Conservation (phyloP, 1,139 yeast species). For the Nadsonia starkeyi-henricii region DNA sequence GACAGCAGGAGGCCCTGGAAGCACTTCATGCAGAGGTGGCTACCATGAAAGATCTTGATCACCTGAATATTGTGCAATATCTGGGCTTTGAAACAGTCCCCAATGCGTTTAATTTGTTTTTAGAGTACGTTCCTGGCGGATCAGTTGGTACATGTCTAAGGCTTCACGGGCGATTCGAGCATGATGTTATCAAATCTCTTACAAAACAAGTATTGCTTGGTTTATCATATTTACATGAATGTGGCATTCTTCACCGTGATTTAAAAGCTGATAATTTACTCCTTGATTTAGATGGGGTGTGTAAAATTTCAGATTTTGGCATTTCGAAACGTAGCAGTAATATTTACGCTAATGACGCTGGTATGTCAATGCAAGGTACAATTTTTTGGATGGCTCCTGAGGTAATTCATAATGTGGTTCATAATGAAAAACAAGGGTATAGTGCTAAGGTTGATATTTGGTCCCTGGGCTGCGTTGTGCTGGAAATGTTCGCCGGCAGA, state of each 20-base stretch:
- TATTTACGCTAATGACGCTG: slow-evolving; percentile 81
- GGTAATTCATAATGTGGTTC: slow-evolving; percentile 68
- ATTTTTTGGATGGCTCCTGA: slow-evolving; percentile 99
- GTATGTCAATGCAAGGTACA: slow-evolving; percentile 97
- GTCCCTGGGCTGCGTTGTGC: slow-evolving; percentile 87
- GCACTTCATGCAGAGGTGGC: slow-evolving; percentile 87
- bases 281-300: slow-evolving; percentile 81
- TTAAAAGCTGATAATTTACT: slow-evolving; percentile 88
- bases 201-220: slow-evolving; percentile 77
- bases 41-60: slow-evolving; percentile 88
- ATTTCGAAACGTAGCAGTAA: slow-evolving; percentile 81
- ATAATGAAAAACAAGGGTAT: slow-evolving; percentile 76
- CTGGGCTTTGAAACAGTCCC: slow-evolving; percentile 71
- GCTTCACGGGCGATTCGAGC: slow-evolving; percentile 77
- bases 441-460: slow-evolving; percentile 74
- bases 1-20: slow-evolving; percentile 49
- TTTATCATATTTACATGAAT: slow-evolving; percentile 66
- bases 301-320: slow-evolving; percentile 95
- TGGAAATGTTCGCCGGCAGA: slow-evolving; percentile 74
- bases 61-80: slow-evolving; percentile 86
- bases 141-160: slow-evolving; percentile 81
- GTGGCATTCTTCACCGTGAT: slow-evolving; percentile 88
- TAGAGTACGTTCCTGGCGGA: slow-evolving; percentile 97
- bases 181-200: slow-evolving; percentile 53
- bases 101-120: slow-evolving; percentile 65